Evolutionary conservation across 805 yeast species (phyloP).

Genomic region (Schwanniomyces occidentalis): DNA sequence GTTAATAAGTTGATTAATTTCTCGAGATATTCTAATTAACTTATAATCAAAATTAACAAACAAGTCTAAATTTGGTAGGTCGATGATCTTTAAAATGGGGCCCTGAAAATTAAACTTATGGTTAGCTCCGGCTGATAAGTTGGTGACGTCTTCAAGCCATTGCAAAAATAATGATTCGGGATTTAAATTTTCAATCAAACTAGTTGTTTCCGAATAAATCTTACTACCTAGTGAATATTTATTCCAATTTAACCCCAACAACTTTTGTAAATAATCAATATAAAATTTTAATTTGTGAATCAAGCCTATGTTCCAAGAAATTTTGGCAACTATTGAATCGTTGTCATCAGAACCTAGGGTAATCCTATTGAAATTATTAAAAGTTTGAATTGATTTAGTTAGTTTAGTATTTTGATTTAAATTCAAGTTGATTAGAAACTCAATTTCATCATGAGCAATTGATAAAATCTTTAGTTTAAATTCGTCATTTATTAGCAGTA

Average conservation of each 20-base stretch:
- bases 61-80: slow-evolving; percentile 22
- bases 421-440: slow-evolving; percentile 15
- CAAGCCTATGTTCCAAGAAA: slow-evolving; percentile 20
- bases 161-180: slow-evolving; percentile 37
- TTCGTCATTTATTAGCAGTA: slow-evolving; percentile 35
- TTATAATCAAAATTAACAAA: slow-evolving; percentile 53
- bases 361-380: background rate
- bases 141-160: slow-evolving; percentile 46
- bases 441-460: slow-evolving; percentile 28
- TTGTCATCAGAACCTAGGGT: background rate
- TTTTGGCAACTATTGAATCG: slow-evolving; percentile 6
- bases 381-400: slow-evolving; percentile 1
- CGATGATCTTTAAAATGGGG: slow-evolving; percentile 3
- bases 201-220: slow-evolving; percentile 50
- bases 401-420: slow-evolving; percentile 5
- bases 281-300: slow-evolving; percentile 25
- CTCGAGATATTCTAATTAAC: slow-evolving; percentile 46
- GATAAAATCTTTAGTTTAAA: slow-evolving; percentile 32
- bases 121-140: slow-evolving; percentile 5
- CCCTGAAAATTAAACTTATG: slow-evolving; percentile 10
- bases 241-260: slow-evolving; percentile 38
- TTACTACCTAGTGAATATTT: slow-evolving; percentile 53
- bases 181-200: slow-evolving; percentile 48
- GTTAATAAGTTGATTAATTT: slow-evolving; percentile 50
- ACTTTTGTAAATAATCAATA: slow-evolving; percentile 16